Conservation (phyloP, 805 yeast genomes). For the Candida fluviatilis region DNA sequence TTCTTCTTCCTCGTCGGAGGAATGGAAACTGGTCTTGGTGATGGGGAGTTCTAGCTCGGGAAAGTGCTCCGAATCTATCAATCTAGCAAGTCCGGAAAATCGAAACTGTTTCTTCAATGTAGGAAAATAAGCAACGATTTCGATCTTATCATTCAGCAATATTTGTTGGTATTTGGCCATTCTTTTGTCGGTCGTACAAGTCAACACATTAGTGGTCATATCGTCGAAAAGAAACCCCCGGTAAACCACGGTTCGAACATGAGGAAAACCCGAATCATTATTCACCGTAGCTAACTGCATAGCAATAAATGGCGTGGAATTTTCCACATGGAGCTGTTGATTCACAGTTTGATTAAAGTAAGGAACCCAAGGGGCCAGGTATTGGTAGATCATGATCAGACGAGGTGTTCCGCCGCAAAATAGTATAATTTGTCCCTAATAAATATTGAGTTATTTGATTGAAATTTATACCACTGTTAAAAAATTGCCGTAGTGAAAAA, state of each 20-base stretch:
- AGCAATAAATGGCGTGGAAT: conserved; percentile 46
- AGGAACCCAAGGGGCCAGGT: conserved; percentile 74
- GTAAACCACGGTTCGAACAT: conserved; percentile 63
- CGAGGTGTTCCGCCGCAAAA: too few relatives aligned
- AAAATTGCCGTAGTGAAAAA: conserved; percentile 1
- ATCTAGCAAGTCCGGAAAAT: conserved; percentile 60
- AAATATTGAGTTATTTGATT: too few relatives aligned
- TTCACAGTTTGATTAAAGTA: conserved; percentile 51
- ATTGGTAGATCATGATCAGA: conserved; percentile 2
- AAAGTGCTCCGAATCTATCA: conserved; percentile 27
- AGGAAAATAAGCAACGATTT: conserved; percentile 73
- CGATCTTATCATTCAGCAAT: conserved; percentile 51
- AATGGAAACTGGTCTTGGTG: conserved; percentile 9
- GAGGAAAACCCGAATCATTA: conserved; percentile 46
- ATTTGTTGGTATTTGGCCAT: conserved; percentile 58
- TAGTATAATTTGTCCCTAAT: too few relatives aligned
- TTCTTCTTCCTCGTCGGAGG: conserved; percentile 15
- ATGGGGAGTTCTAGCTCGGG: conserved; percentile 31
- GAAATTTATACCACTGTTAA: too few relatives aligned
- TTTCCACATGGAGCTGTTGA: conserved; percentile 31
- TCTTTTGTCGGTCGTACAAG: conserved; percentile 70
- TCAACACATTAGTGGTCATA: conserved; percentile 58
- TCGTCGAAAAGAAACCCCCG: conserved; percentile 76
- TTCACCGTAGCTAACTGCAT: conserved; percentile 72
- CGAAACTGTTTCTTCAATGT: conserved; percentile 64